Base-by-base conservation (phyloP, 73 alveolate species). In the Uronychia setigera region DNA sequence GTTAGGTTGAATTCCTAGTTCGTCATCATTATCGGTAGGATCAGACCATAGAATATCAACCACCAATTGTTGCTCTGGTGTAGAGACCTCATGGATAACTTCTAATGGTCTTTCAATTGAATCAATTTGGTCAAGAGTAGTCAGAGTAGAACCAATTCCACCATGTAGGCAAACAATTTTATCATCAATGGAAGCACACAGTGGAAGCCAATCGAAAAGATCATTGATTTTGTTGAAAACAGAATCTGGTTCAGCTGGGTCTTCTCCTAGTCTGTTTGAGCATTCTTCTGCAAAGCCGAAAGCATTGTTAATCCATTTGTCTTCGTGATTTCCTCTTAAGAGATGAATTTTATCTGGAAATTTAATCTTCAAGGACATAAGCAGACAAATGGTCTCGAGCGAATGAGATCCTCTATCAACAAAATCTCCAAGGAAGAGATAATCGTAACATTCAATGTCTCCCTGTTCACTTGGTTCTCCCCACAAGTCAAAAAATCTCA, bases 401-500 rank as follows among this genome's bases (percentile, higher is more conserved):
- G 98, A 93, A 91, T 95, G 97, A 30, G 97, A 89, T 27, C 99
- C 99, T 79, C 99, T 94, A 75, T 84, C 98, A 75, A 97, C 98
- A 80, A 87, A 97, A 87, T 97, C 99, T 30, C 99, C 99, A 32
- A 97, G 93, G 93, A 95, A 97, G 32, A 97, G 85, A 78, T 97
- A 97, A 82, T 97, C 99, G 85, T 89, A 91, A 33, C 95, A 90
- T 46, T 93, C 97, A 5, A 95, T 87, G 83, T 95, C 98, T 1
- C 99, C 99, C 14, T 92, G 93, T 31, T 97, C 99, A 30, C 88
- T 80, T 29, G 99, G 99, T 0, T 97, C 93, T 59, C 95, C 92
- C 93, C 94, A 97, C 91, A 96, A 80, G 85, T 97, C 99, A 88
- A 97, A 98, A 86, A 98, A 98, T 76, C 99, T 93, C 99, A 98